Evolutionary conservation across 331 rosid genomes (phyloP).

Genomic region (Quercus phellos): DNA sequence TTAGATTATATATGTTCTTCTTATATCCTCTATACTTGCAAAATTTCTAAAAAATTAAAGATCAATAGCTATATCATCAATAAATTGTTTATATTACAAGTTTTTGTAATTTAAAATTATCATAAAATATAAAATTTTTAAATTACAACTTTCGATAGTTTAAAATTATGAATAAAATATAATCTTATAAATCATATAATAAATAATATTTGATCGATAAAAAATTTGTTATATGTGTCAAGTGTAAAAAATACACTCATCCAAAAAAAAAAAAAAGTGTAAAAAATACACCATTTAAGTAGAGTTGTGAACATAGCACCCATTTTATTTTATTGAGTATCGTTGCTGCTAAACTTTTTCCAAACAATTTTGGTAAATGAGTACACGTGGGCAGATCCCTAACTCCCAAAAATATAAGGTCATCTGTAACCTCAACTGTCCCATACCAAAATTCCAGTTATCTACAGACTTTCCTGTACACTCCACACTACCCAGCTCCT

Average conservation of each 20-base stretch:
- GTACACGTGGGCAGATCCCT: slow-evolving; percentile 23
- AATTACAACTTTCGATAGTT: too few species aligned
- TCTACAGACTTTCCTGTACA: background rate
- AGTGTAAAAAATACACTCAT: too few species aligned
- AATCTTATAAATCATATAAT: accelerated
- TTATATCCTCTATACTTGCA: accelerated
- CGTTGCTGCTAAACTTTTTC: accelerated
- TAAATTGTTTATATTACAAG: too few species aligned
- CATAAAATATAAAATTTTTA: too few species aligned
- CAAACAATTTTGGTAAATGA: too few species aligned
- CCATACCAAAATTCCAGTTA: slow-evolving; percentile 7
- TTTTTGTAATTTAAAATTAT: too few species aligned
- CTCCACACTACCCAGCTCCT: slow-evolving; percentile 4
- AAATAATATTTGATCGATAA: too few species aligned
- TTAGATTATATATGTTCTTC: accelerated
- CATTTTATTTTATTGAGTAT: too few species aligned
- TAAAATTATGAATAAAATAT: too few species aligned
- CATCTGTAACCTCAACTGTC: background rate
- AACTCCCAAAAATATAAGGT: slow-evolving; percentile 1
- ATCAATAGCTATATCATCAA: accelerated
- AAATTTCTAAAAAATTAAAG: too few species aligned
- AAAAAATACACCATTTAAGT: too few species aligned
- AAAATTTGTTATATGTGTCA: accelerated
- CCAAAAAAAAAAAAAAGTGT: too few species aligned
- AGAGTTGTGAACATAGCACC: accelerated